Evolutionary conservation across 2,329 filamentous ascomycete species (phyloP).

Genomic region (Bipolaris cookei): DNA sequence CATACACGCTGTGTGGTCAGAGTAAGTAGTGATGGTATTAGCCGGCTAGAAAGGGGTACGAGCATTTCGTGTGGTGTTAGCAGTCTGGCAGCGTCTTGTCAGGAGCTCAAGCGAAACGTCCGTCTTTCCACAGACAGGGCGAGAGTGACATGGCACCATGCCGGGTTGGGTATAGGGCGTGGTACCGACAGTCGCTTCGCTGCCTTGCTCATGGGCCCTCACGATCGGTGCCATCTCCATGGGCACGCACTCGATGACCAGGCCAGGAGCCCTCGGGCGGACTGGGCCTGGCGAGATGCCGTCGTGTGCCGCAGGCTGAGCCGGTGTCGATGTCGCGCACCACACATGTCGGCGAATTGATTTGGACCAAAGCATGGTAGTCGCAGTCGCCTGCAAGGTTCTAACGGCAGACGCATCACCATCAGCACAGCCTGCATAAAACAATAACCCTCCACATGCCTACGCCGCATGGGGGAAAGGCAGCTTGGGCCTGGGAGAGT

Average conservation of each 20-base stretch:
- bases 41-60: conserved; percentile 29
- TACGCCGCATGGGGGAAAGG: conserved; percentile 20
- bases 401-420: conserved; percentile 41
- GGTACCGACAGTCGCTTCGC: conserved; percentile 9
- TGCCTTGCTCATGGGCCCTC: conserved; percentile 7
- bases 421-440: conserved; percentile 35
- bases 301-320: conserved; percentile 27
- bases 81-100: not conserved
- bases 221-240: conserved; percentile 29
- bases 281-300: conserved; percentile 32
- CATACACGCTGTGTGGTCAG: not conserved
- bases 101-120: conserved; percentile 22
- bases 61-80: not conserved
- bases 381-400: conserved; percentile 33
- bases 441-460: conserved; percentile 32
- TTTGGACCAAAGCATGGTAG: conserved; percentile 25
- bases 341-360: conserved; percentile 40
- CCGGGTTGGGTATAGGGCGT: conserved; percentile 14
- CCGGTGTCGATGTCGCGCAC: conserved; percentile 28
- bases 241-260: conserved; percentile 34
- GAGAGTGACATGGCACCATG: conserved; percentile 21
- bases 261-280: conserved; percentile 24
- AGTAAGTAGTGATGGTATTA: not conserved
- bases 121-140: conserved; percentile 11
- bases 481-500: conserved; percentile 1